These are phyloP conservation scores for Haplosporangium sp. DNA, from an alignment of 371 early-diverging fungal species.

Conservation along the genomic window DNA sequence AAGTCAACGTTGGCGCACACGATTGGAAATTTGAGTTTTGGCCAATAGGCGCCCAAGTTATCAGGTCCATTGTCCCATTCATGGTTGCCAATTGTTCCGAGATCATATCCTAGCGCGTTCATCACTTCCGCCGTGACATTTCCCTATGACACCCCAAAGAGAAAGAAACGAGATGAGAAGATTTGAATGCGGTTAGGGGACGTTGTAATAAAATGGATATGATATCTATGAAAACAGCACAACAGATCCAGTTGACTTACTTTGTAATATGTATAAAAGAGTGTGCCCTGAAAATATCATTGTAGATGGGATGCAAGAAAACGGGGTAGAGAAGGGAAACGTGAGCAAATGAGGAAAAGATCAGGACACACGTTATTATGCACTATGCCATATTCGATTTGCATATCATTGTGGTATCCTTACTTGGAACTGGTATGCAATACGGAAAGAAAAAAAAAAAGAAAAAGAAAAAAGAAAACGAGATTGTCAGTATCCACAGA, in stretches of 20 bases:
- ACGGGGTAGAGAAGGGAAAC: not conserved
- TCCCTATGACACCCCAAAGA: conserved; percentile 24
- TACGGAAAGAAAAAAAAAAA: too few species aligned
- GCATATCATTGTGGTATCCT: not conserved
- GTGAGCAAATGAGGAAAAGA: conserved; percentile 9
- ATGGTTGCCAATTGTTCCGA: conserved; percentile 76
- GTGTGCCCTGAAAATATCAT: conserved; percentile 59
- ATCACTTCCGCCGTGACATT: conserved; percentile 64
- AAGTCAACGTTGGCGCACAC: conserved; percentile 74
- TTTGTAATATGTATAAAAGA: conserved; percentile 67
- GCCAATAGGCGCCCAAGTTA: conserved; percentile 62
- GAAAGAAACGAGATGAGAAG: not conserved
- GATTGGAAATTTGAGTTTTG: conserved; percentile 68
- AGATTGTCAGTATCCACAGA: not conserved
- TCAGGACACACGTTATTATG: not conserved
- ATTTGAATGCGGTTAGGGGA: not conserved
- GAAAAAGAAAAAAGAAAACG: not conserved
- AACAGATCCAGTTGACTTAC: conserved; percentile 12
- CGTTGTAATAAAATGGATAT: not conserved
- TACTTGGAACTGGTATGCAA: conserved; percentile 21
- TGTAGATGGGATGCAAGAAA: conserved; percentile 2
- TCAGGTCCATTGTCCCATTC: conserved; percentile 77
- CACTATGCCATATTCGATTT: not conserved
- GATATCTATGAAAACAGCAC: not conserved
- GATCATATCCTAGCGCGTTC: conserved; percentile 69